Base-by-base conservation (phyloP, 805 yeast genomes). In the Schwanniomyces polymorphus region DNA sequence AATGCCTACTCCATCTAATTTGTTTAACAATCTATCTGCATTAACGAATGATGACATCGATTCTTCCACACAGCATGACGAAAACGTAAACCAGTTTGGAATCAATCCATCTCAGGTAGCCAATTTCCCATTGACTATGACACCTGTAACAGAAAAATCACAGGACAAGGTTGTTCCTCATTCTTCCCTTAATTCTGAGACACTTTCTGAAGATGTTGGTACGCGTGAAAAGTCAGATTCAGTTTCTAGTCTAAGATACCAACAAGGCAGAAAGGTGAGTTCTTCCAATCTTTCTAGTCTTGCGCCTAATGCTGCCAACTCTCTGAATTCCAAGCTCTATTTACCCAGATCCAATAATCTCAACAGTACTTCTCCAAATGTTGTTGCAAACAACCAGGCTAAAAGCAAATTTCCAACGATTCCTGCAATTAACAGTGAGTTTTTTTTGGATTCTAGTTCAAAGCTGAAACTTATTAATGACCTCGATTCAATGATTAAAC, bases 1-100 rank as follows among this genome's bases (percentile, higher is more conserved):
- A 60, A 86, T 86, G 91, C 92, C 91, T 3, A 76, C 82, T 2
- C 91, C 92, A 1, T 76, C 84, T 0, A 63, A 59, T 44, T 55
- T 70, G 2, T 50, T 68, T 26, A 63, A 61, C 43, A 57, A 55
- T 9, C 59, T 72, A 38, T 59, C 80, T 1, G 67, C 74, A n/a
- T 61, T 72, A 50, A 65, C 74, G 41, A 60, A 67, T 54, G 59
- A 62, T 38, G 58, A 55, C n/a, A 44, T 52, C 48, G 63, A 58
- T 4, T n/a, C 38, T 7, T 7, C 35, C 11, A 37, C 26, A 21
- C 39, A 42, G 9, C 41, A 50, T 11, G 51, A 49, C 27, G 81
- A 74, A 31, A 75, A 77, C 44, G 77, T 85, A 38, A 82, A 86
- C 61, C 88, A 87, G 58, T 83, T 84, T 72, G 88, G 91, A 43